These are phyloP conservation scores for Lenzites betulinus DNA, from an alignment of 768 basidiomycete genomes.

Conservation along the genomic window DNA sequence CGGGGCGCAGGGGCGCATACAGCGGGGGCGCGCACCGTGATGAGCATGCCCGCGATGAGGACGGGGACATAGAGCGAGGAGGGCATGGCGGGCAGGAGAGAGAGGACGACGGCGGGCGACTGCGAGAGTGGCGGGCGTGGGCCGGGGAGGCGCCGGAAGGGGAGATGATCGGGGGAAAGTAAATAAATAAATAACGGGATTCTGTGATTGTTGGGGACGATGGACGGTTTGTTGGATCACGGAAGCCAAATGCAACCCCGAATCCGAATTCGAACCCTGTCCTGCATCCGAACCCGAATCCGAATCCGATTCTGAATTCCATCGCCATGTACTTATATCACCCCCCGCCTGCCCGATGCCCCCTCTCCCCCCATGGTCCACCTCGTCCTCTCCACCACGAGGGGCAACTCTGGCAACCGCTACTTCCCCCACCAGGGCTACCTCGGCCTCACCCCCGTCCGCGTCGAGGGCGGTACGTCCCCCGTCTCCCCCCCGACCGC, in stretches of 20 bases:
- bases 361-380: constrained; percentile 57
- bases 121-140: neutral
- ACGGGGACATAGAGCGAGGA: constrained; percentile 68
- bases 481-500: neutral
- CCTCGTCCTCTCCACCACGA: constrained; percentile 69
- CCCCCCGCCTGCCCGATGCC: constrained; percentile 22
- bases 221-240: constrained; percentile 16
- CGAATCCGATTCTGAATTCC: constrained; percentile 47
- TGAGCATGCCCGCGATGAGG: constrained; percentile 91
- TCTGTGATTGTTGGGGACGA: constrained; percentile 6
- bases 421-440: constrained; percentile 78
- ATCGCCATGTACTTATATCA: constrained; percentile 40
- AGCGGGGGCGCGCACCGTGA: constrained; percentile 57
- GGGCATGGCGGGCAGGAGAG: constrained; percentile 50
- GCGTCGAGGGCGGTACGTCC: constrained; percentile 70
- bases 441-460: constrained; percentile 79
- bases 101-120: neutral
- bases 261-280: constrained; percentile 47
- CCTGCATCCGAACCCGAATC: constrained; percentile 28
- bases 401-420: constrained; percentile 61
- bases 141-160: constrained; percentile 2
- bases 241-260: constrained; percentile 2
- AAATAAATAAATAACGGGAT: constrained; percentile 14
- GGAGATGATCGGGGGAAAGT: constrained; percentile 13
- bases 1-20: neutral